These are phyloP conservation scores for Saturnispora mendoncae DNA, from an alignment of 805 yeast genomes.

Conservation along the genomic window DNA sequence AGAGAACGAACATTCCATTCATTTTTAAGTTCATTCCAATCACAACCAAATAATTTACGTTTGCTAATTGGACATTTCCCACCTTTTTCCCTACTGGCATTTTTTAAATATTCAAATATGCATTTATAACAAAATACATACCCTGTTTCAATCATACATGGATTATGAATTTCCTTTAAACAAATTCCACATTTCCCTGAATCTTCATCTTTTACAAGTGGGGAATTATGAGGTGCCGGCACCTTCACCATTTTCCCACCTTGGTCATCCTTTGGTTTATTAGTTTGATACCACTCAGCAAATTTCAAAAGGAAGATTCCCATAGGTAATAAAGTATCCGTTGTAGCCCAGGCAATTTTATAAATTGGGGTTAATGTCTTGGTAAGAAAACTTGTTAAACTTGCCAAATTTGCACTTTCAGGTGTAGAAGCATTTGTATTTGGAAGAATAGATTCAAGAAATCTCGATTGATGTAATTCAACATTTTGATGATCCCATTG, in stretches of 20 bases:
- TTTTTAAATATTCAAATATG: conserved; percentile 54
- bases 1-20: conserved; percentile 72
- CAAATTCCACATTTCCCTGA: conserved; percentile 58
- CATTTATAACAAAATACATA: conserved; percentile 85
- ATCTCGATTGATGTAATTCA: conserved; percentile 19
- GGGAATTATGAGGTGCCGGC: conserved; percentile 14
- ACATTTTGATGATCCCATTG: conserved; percentile 39
- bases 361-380: conserved; percentile 18
- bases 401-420: conserved; percentile 4
- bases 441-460: conserved; percentile 7
- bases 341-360: conserved; percentile 20
- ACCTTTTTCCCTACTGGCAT: conserved; percentile 38
- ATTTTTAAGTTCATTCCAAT: conserved; percentile 45
- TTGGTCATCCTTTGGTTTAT: conserved; percentile 34
- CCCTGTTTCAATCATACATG: conserved; percentile 87
- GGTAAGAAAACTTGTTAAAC: conserved; percentile 1
- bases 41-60: conserved; percentile 60
- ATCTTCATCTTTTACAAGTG: conserved; percentile 8
- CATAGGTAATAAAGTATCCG: conserved; percentile 55
- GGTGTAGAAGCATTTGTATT: conserved; percentile 1
- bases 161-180: conserved; percentile 52
- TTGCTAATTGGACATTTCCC: conserved; percentile 85
- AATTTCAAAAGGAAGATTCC: conserved; percentile 77
- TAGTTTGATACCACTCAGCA: conserved; percentile 84
- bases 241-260: conserved; percentile 8